Base-by-base conservation (phyloP, 257 asterid species). In the Fraxinus anomala region DNA sequence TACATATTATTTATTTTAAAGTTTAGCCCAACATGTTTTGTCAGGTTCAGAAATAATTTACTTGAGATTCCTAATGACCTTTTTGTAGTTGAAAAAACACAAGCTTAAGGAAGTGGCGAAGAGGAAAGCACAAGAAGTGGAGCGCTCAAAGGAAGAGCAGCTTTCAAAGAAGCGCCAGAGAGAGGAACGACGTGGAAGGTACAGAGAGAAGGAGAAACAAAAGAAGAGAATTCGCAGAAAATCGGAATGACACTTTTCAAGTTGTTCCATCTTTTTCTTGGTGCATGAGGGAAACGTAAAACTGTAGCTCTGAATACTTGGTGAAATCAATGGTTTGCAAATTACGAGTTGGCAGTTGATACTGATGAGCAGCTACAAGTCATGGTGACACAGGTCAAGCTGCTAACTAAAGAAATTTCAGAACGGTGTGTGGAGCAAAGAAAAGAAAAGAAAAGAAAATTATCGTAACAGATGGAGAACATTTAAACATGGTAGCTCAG, bases 131-230 rank as follows among this genome's bases (percentile, higher is more conserved):
- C 84, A 68, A 51, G 96, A 82, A 78, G 88, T 49, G 33, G 88
- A 88, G 78, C 87, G 83, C 80, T 89, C 93, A 36, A 95, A 95
- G 85, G 94, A 87, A 87, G 98, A 95, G 80, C 89, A 68, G 78
- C 36, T 95, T 61, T 86, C 92, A 0, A 95, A 87, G 72, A 95
- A 90, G 89, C 91, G 99, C 70, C 88, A 73, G 81, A 90, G 99
- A 68, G 99, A 95, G 85, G 99, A 95, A 83, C 80, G 96, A 24
- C 85, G 91, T 59, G 98, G 81, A 30, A 91, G 92, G 80, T 95
- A 93, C 81, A 84, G 88, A 17, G 88, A 72, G 77, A 82, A 93
- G 87, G 97, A 95, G 17, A 95, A 93, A 77, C 54, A 73, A 54
- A 90, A 88, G 82, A 95, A 91, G 94, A 95, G 86, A 88, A 76